These are phyloP conservation scores for Carex myosuroides DNA, from an alignment of 176 grass and related monocot genomes.

Conservation along the genomic window DNA sequence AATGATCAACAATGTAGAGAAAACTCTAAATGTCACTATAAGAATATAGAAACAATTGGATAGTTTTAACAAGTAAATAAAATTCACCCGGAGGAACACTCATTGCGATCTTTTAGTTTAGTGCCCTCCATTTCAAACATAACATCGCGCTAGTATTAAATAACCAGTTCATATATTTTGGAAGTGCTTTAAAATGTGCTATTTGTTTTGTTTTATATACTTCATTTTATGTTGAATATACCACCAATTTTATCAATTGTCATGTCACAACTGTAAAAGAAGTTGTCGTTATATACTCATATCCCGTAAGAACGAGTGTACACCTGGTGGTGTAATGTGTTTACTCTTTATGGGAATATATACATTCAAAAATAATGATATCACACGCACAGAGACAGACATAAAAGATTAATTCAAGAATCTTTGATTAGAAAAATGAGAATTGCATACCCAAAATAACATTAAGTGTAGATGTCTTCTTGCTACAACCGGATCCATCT, in stretches of 20 bases:
- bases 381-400: background rate
- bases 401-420: background rate
- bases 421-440: background rate
- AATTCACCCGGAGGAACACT: background rate
- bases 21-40: background rate
- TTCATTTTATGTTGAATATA: background rate
- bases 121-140: too few species aligned
- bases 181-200: background rate
- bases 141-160: too few species aligned
- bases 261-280: background rate
- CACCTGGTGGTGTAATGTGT: background rate
- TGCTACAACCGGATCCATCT: conserved; percentile 21
- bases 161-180: background rate
- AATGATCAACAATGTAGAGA: background rate
- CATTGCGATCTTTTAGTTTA: background rate
- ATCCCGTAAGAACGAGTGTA: background rate
- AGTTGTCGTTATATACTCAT: background rate
- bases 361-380: background rate
- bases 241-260: background rate
- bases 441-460: background rate
- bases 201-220: background rate
- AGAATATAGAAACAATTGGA: background rate
- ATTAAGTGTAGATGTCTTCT: background rate
- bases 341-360: background rate
- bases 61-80: background rate